Base-by-base conservation (phyloP, 176 grass and related monocot species). In the Cenchrus fungigraminus region DNA sequence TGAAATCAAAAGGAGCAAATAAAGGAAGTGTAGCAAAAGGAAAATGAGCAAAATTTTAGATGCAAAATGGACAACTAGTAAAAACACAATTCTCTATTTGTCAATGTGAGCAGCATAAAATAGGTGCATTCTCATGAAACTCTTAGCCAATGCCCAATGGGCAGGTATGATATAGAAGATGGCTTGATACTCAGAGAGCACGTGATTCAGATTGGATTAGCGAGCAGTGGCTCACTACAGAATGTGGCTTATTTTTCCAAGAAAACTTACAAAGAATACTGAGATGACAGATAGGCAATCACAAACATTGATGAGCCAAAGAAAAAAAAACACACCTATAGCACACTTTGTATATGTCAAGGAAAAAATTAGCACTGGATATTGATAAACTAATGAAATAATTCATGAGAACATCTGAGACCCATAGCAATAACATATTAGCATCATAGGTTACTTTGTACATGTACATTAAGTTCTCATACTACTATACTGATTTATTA, bases 401-500 rank as follows among this genome's bases (percentile, higher is more conserved):
- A 71, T 10, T 77, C 64, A 82, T 71, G 50, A 12, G 12, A 86
- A 46, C 37, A 58, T 65, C 13, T 78, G 60, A 15, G 57, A 55
- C 65, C 63, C 31, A 52, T 53, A 53, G 16, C 4, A 56, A 40
- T 57, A 76, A 16, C 31, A 57, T 55, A 55, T 74, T 19, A 63
- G 56, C 73, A 83, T 72, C 32, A 83, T 64, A 57, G 22, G 4
- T 37, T 68, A 40, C 37, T 40, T 65, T 42, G 20, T 62, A 70
- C 44, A 65, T 42, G 20, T 62, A 70, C 44, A 56, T 20, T 58
- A 53, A 77, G 17, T 60, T 82, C 47, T 19, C 37, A 25, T 71
- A 47, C 79, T 28, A 85, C 32, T 45, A 76, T 69, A 53, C 79
- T 50, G 60, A 66, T 45, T 32, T 43, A 59, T 56, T 46, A 51